Evolutionary conservation across 139 green algal genomes (phyloP), one percentile per base, ranked within the genome.

Genomic region (Desmodesmus armatus): DNA sequence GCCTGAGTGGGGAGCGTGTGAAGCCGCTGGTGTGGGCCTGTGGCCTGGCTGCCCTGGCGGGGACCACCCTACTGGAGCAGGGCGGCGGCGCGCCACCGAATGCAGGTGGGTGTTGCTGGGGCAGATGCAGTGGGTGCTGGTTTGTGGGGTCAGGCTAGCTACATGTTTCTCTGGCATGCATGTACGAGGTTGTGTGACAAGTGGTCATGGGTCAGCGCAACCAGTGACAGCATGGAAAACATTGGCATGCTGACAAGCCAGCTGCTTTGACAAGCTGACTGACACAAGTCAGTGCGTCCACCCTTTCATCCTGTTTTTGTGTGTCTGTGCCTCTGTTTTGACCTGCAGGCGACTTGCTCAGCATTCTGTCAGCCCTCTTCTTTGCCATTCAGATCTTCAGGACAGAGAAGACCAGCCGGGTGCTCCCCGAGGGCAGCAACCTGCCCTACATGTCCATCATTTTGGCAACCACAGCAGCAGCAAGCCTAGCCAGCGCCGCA

Each of bases 301-400:
- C n/a, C n/a, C n/a, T n/a, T n/a, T n/a, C n/a, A n/a, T n/a, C n/a
- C n/a, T n/a, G n/a, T n/a, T n/a, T 62, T 62, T 62, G 51, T 17
- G 51, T 27, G 51, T 19, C 51, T 62, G 17, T 17, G 51, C 1
- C 17, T 62, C 51, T 3, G 13, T 76, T 39, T 53, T 41, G 6
- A n/a, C 25, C 9, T 81, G 35, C 92, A 23, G 95, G 95, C 31
- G 95, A 98, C 71, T 27, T 90, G 2, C 93, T 91, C 88, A 90
- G 84, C 55, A 81, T 97, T 23, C 13, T 91, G n/a, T 93, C 83
- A 4, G 95, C 95, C 4, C 49, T 98, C 0, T 80, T 94, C 6
- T 98, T 98, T 80, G 95, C 92, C 43, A 53, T 96, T 31, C 93
- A 96, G 90, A 77, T 93, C 9, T 95, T 90, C 74, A 82, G 89